Percentiles rank a stretch among this genome's conserved stretches.
These are phyloP conservation scores for Alternaria sp. DNA, from an alignment of 2,329 filamentous ascomycete genomes.

Conservation along the genomic window DNA sequence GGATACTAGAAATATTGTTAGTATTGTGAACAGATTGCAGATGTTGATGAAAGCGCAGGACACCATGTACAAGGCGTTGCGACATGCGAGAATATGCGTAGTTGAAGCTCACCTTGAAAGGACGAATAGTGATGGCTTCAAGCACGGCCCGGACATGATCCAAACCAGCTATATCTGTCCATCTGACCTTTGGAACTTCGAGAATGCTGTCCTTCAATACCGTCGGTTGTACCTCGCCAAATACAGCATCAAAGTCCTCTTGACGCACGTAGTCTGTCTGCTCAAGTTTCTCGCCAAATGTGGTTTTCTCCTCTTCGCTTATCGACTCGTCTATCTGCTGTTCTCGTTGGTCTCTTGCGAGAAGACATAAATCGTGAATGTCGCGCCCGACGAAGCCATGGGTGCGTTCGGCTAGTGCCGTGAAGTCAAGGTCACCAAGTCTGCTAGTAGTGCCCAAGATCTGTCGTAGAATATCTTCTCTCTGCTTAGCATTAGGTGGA, in stretches of 20 bases:
- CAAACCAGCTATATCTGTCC: slow-evolving; percentile 89
- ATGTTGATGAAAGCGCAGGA: neutral
- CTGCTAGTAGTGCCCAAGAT: slow-evolving; percentile 57
- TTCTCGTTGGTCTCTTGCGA: slow-evolving; percentile 57
- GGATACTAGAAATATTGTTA: slow-evolving; percentile 37
- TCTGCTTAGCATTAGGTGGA: slow-evolving; percentile 75
- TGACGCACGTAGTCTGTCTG: slow-evolving; percentile 36
- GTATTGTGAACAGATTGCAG: neutral
- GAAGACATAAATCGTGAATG: slow-evolving; percentile 70
- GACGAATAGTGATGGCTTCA: slow-evolving; percentile 66
- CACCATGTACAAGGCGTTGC: neutral
- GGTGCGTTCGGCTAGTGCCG: slow-evolving; percentile 74
- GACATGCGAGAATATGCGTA: neutral
- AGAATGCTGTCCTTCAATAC: slow-evolving; percentile 91
- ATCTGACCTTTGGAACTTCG: slow-evolving; percentile 84
- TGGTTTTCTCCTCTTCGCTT: slow-evolving; percentile 33
- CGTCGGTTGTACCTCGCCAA: slow-evolving; percentile 76
- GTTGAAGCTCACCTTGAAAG: slow-evolving; percentile 59
- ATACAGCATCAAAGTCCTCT: slow-evolving; percentile 70
- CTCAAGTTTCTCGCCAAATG: slow-evolving; percentile 29
- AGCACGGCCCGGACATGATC: slow-evolving; percentile 73
- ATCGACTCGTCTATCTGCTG: slow-evolving; percentile 27
- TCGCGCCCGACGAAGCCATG: slow-evolving; percentile 89
- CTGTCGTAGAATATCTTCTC: slow-evolving; percentile 75
- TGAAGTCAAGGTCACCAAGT: slow-evolving; percentile 57